These are phyloP conservation scores for Taiwanofungus camphoratus DNA, from an alignment of 1,284 basidiomycete species.

Conservation along the genomic window DNA sequence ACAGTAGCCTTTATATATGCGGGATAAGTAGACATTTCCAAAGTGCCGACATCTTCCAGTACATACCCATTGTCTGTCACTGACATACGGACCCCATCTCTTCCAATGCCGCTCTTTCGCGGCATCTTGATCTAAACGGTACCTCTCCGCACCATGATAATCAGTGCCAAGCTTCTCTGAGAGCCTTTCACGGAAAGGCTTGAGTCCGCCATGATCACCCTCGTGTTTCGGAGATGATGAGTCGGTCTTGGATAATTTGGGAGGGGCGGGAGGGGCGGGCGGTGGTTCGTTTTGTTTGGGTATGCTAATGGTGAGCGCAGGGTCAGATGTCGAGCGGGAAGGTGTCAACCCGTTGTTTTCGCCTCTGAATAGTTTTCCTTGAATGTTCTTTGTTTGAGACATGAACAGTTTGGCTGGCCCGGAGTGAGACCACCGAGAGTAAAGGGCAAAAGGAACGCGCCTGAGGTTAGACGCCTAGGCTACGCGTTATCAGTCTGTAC, in stretches of 20 bases:
- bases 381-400: conserved; percentile 57
- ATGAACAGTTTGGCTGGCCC: conserved; percentile 16
- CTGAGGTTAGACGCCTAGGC: conserved; percentile 7
- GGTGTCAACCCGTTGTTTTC: conserved; percentile 22
- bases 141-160: conserved; percentile 63
- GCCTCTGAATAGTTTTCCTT: conserved; percentile 70
- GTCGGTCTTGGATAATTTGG: conserved; percentile 39
- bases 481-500: conserved; percentile 12
- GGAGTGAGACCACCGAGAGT: conserved; percentile 22
- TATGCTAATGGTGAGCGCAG: conserved; percentile 73
- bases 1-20: conserved; percentile 75
- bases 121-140: conserved; percentile 69
- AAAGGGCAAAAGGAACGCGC: conserved; percentile 11
- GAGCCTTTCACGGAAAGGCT: conserved; percentile 55
- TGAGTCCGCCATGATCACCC: conserved; percentile 18
- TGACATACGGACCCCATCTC: conserved; percentile 96
- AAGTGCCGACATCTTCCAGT: neutral
- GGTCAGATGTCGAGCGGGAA: conserved; percentile 30
- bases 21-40: conserved; percentile 6
- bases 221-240: conserved; percentile 22
- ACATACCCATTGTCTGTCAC: conserved; percentile 94
- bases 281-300: conserved; percentile 41
- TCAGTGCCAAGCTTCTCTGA: conserved; percentile 49
- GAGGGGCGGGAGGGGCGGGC: conserved; percentile 17
- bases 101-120: conserved; percentile 85